Conservation (phyloP, 148 eudicot genomes). For the Fagopyrum homotropicum region DNA sequence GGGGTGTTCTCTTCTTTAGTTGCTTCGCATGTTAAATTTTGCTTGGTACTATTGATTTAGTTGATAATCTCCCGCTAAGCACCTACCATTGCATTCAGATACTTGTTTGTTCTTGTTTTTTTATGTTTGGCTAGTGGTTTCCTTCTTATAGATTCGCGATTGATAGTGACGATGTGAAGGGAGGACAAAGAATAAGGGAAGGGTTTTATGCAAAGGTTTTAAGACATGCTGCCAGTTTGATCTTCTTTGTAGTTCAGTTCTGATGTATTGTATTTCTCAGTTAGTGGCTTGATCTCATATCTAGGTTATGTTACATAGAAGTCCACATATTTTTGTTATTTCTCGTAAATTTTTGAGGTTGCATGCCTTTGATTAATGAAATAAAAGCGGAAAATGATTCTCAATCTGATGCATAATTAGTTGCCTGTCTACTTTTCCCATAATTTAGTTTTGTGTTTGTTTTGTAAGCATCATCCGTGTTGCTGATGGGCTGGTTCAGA, state of each 20-base stretch:
- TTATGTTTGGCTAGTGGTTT: not conserved
- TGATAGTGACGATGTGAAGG: not conserved
- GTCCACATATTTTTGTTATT: not conserved
- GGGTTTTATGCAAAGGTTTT: no score
- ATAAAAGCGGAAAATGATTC: not conserved
- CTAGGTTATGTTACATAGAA: no score
- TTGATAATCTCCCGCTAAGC: not conserved
- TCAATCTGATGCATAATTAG: not conserved
- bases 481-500: not conserved
- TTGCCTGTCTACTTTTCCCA: not conserved
- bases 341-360: not conserved
- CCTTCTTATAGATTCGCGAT: not conserved
- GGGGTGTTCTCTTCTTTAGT: not conserved
- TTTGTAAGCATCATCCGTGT: not conserved
- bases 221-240: not conserved
- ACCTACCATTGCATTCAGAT: not conserved
- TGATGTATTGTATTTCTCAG: not conserved
- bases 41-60: not conserved
- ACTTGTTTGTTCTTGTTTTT: not conserved
- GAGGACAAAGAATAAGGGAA: not conserved
- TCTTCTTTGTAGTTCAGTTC: not conserved
- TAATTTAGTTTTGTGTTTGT: not conserved
- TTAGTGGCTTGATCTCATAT: no score
- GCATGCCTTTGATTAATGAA: constrained; percentile 3
- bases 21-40: not conserved